Base-by-base conservation (phyloP, 2,329 filamentous ascomycete genomes). In the Pseudocercospora crystallina region DNA sequence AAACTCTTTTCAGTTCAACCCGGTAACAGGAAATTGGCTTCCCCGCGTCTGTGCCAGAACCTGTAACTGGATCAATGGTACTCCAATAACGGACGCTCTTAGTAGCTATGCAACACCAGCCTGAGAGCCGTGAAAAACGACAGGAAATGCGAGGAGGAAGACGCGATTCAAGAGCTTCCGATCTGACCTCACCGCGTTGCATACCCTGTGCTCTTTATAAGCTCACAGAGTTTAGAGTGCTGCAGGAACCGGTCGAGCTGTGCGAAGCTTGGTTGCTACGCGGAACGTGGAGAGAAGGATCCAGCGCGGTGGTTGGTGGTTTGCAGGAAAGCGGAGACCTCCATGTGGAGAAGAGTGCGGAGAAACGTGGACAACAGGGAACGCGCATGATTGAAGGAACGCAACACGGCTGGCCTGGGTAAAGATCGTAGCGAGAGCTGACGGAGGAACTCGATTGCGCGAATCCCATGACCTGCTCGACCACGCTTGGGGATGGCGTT, bases 401-500 rank as follows among this genome's bases (percentile, higher is more conserved):
- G 20, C 20, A 26, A 26, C 7, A 29, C 8, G 41, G 33, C 35
- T 43, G 17, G 14, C 40, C 33, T 34, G 39, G 54, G 50, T 30
- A 46, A 51, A 53, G 52, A 54, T 59, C 54, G 29, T 29, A 41
- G 42, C 8, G 26, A 15, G 20, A 39, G 33, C 32, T 26, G 43
- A 51, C 55, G 54, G 57, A 49, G 45, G 37, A 56, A 54, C 46
- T 34, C 37, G 20, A 45, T 40, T 42, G 42, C 56, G 39, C 54
- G 54, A 59, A 55, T 57, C 53, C 34, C 30, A 43, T 51, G 43
- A 38, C 29, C 31, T 32, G 36, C 15, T 15, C 9, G 29, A 26
- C 2, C 14, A 38, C 52, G 52, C 33, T 15, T 44, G n/a, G 20
- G 4, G 20, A 26, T 26, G 20, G 20, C 20, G 20, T 3, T 26